Conservation (phyloP, 2,329 filamentous ascomycete genomes). For the Fusarium heterosporum region DNA sequence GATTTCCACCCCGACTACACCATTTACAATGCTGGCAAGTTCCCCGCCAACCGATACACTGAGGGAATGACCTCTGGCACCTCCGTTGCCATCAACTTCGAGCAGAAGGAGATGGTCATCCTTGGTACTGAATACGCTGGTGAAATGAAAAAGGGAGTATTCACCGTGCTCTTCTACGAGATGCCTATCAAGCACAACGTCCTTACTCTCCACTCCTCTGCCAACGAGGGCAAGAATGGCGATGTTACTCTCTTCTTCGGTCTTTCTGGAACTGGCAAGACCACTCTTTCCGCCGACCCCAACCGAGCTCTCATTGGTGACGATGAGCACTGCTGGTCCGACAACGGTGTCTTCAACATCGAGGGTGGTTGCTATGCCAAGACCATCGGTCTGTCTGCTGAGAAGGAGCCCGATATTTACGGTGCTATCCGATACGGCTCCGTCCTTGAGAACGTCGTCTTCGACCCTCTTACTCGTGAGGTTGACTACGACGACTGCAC, state of each 20-base stretch:
- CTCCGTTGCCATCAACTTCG: constrained; percentile 98
- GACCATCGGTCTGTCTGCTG: constrained; percentile 94
- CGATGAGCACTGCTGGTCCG: constrained; percentile 99
- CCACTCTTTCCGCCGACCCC: constrained; percentile 94
- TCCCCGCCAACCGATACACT: constrained; percentile 98
- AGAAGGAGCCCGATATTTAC: constrained; percentile 99
- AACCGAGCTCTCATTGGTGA: constrained; percentile 97
- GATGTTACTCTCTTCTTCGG: constrained; percentile 99
- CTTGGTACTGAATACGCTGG: constrained; percentile 98
- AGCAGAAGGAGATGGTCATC: constrained; percentile 99
- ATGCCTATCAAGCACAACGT: constrained; percentile 99
- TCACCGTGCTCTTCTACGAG: constrained; percentile 99
- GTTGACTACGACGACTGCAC: constrained; percentile 97
- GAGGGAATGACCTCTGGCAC: constrained; percentile 99
- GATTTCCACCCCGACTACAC: constrained; percentile 99
- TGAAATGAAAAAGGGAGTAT: constrained; percentile 89
- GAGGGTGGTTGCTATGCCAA: constrained; percentile 99
- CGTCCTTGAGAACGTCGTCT: constrained; percentile 98
- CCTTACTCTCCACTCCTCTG: constrained; percentile 96
- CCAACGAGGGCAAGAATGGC: constrained; percentile 93
- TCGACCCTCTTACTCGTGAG: constrained; percentile 86
- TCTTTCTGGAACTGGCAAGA: constrained; percentile 98
- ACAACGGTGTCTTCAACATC: constrained; percentile 98
- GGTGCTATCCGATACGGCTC: constrained; percentile 96
- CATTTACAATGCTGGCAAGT: constrained; percentile 99